Percentiles rank a stretch among this genome's conserved stretches.
These are phyloP conservation scores for Ogataea dorogensis DNA, from an alignment of 805 yeast species.

Conservation along the genomic window DNA sequence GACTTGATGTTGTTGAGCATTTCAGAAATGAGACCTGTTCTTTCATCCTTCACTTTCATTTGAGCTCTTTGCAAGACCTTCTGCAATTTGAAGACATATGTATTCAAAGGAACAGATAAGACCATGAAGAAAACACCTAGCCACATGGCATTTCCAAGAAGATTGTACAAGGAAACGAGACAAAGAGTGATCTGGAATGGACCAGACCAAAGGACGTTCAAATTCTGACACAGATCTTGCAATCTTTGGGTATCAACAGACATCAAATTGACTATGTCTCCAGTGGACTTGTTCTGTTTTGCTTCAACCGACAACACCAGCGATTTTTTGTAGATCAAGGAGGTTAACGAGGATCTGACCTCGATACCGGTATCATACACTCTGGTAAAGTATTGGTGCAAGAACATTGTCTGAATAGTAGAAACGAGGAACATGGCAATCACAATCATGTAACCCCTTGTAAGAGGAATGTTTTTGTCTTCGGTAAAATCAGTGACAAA, in stretches of 20 bases:
- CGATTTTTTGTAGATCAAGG: slow-evolving; percentile 67
- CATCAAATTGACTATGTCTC: slow-evolving; percentile 93
- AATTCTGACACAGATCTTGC: slow-evolving; percentile 76
- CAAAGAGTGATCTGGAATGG: slow-evolving; percentile 85
- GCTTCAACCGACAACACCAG: slow-evolving; percentile 70
- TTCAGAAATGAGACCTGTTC: slow-evolving; percentile 87
- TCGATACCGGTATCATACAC: slow-evolving; percentile 76
- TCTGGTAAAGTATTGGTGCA: slow-evolving; percentile 77
- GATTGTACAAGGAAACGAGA: slow-evolving; percentile 63
- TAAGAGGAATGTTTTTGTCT: slow-evolving; percentile 53
- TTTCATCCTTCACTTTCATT: slow-evolving; percentile 87
- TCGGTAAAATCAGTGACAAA: slow-evolving; percentile 54
- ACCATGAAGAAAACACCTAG: slow-evolving; percentile 83
- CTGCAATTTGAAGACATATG: slow-evolving; percentile 62
- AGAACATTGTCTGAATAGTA: slow-evolving; percentile 69
- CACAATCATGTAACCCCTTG: slow-evolving; percentile 75
- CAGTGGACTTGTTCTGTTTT: slow-evolving; percentile 70
- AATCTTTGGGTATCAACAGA: slow-evolving; percentile 89
- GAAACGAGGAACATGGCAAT: slow-evolving; percentile 72
- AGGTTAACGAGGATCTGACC: slow-evolving; percentile 65
- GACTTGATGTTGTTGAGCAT: slow-evolving; percentile 90
- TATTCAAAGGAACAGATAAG: slow-evolving; percentile 77
- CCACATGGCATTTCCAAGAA: slow-evolving; percentile 93
- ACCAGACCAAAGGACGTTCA: slow-evolving; percentile 86
- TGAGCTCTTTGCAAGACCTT: slow-evolving; percentile 76